Conservation (phyloP, 2,329 filamentous ascomycete genomes). For the Metarhizium brunneum region DNA sequence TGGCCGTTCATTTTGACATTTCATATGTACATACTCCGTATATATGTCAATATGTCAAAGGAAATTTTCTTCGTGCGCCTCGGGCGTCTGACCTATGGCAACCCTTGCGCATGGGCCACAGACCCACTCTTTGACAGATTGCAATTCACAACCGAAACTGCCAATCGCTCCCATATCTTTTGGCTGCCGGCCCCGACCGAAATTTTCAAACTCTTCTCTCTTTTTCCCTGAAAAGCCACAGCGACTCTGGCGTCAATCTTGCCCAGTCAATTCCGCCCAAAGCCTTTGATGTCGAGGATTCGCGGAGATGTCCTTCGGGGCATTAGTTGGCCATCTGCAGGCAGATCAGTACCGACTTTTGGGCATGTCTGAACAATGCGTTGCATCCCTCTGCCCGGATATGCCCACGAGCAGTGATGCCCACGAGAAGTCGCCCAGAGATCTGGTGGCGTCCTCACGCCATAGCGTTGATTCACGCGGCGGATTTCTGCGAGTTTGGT, state of each 20-base stretch:
- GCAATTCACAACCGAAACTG: slow-evolving; percentile 3
- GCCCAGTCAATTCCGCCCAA: not conserved
- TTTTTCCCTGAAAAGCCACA: not conserved
- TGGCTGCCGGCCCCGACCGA: not conserved
- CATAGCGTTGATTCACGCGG: not conserved
- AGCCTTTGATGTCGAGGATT: not conserved
- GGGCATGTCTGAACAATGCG: not conserved
- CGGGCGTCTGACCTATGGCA: not conserved
- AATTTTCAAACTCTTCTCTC: not conserved
- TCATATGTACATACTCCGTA: too few species aligned
- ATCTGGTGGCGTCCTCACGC: not conserved
- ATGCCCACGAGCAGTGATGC: too few species aligned
- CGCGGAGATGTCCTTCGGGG: not conserved
- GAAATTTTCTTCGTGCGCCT: not conserved
- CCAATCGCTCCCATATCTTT: not conserved
- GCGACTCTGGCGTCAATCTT: not conserved
- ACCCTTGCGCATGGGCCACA: not conserved
- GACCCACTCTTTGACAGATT: slow-evolving; percentile 1
- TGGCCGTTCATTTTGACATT: too few species aligned
- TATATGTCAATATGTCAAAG: not conserved
- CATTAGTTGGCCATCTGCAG: not conserved
- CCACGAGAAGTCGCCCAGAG: not conserved
- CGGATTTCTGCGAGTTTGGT: not conserved
- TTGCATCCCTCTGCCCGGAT: not conserved
- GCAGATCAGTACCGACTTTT: not conserved